A percentile compares a stretch with the other conserved stretches of the same genome.
phyloP scores from a whole-genome alignment of 148 eudicot genomes.

The Chenopodium suecicum region DNA sequence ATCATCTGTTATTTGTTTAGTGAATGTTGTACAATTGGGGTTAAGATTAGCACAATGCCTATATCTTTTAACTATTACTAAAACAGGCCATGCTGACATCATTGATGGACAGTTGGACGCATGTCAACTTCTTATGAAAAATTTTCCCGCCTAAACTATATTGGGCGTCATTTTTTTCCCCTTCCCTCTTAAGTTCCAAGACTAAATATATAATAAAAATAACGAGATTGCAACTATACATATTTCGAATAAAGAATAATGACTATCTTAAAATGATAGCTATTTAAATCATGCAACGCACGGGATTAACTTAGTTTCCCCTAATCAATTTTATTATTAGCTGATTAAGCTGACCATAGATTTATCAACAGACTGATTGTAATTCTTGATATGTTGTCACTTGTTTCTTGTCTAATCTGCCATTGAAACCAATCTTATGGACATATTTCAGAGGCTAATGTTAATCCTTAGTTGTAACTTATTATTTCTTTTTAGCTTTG shows the following conservation, averaged over 20 bases:
- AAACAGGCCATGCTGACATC: no score
- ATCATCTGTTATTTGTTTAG: not conserved
- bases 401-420: not conserved
- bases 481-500: not conserved
- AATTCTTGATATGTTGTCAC: slow-evolving; percentile 1
- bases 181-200: no score
- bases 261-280: no score
- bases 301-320: no score
- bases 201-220: no score
- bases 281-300: no score
- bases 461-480: not conserved
- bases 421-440: not conserved
- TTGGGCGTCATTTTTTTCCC: no score
- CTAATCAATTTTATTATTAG: not conserved
- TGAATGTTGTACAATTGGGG: not conserved
- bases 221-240: no score
- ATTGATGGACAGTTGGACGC: no score
- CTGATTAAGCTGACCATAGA: not conserved
- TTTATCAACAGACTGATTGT: not conserved
- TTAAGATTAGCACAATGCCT: not conserved
- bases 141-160: no score
- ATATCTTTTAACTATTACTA: not conserved
- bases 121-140: no score
- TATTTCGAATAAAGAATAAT: no score
- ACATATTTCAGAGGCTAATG: not conserved